Conservation (phyloP, 306 rosid species). For the Lupinus albus region DNA sequence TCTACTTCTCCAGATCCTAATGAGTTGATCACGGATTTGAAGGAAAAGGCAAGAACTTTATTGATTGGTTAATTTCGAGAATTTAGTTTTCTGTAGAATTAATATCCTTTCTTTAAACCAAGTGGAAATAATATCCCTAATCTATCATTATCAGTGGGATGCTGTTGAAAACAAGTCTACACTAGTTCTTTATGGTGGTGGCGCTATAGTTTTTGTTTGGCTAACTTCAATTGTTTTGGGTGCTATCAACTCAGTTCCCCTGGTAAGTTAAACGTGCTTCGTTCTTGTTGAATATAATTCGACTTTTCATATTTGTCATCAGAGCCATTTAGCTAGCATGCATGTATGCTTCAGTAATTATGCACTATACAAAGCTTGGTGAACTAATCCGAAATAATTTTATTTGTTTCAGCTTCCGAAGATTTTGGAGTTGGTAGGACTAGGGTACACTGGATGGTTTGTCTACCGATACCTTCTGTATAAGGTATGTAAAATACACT, state of each 20-base stretch:
- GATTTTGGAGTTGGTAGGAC: slow-evolving; percentile 95
- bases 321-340: slow-evolving; percentile 9
- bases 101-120: slow-evolving; percentile 21
- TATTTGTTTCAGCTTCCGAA: slow-evolving; percentile 79
- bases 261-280: slow-evolving; percentile 55
- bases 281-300: slow-evolving; percentile 7
- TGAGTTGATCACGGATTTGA: slow-evolving; percentile 82
- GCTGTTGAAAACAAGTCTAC: slow-evolving; percentile 96
- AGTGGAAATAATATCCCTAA: slow-evolving; percentile 34
- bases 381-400: slow-evolving; percentile 35
- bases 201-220: slow-evolving; percentile 86
- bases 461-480: slow-evolving; percentile 99
- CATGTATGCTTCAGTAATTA: slow-evolving; percentile 12
- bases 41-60: slow-evolving; percentile 74
- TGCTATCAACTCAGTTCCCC: slow-evolving; percentile 93
- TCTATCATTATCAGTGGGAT: slow-evolving; percentile 75
- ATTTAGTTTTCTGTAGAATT: slow-evolving; percentile 35
- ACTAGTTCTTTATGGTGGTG: slow-evolving; percentile 89
- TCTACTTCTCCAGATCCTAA: slow-evolving; percentile 65
- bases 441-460: slow-evolving; percentile 98
- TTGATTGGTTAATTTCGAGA: slow-evolving; percentile 24
- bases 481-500: slow-evolving; percentile 55
- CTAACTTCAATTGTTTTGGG: slow-evolving; percentile 79
- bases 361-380: slow-evolving; percentile 2
- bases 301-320: background rate